Evolutionary conservation across 2,329 filamentous ascomycete species (phyloP), one percentile per base, ranked within the genome.

Genomic region (Remersonia thermophila): DNA sequence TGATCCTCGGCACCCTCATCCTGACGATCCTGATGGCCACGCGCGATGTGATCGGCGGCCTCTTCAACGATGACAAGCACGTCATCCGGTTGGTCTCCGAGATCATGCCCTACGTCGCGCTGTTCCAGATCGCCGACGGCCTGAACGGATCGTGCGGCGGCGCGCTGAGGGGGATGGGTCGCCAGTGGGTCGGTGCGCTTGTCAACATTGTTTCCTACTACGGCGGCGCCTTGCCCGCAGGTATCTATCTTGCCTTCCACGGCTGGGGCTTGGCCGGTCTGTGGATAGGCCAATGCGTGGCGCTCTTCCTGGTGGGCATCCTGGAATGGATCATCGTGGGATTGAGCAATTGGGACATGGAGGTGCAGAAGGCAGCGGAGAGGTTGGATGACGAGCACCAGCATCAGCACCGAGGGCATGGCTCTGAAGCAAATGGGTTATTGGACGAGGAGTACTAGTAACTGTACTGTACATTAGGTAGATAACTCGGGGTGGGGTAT

Each of bases 51-150:
- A 86, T 89, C 45, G 85, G 80, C 0, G 71, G 72, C 36, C 71
- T 93, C 2, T 93, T 93, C 63, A 93, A 87, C 50, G 71, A 86
- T 43, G 83, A 93, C 47, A 58, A 71, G 14, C 59, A 67, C 0
- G 85, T 93, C 0, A 67, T 93, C 30, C 61, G 55, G 7, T 70
- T 93, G 1, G 87, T 86, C 0, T 73, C 80, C 1, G 62, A 78
- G 12, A 80, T 93, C 17, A 77, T 93, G 65, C 86, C 86, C 0
- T 89, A 78, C 49, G 85, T 93, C 1, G 86, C 85, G 1, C 63
- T 93, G 2, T 93, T 93, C 58, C 85, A 93, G 61, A 87, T 93
- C 41, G 84, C 85, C 0, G 85, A 93, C 53, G 86, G 85, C 0
- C 60, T 93, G 25, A 91, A 91, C 50, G 84, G 85, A 1, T 82